Conservation (phyloP, 768 basidiomycete species). For the Phlebiopsis gigantea region DNA sequence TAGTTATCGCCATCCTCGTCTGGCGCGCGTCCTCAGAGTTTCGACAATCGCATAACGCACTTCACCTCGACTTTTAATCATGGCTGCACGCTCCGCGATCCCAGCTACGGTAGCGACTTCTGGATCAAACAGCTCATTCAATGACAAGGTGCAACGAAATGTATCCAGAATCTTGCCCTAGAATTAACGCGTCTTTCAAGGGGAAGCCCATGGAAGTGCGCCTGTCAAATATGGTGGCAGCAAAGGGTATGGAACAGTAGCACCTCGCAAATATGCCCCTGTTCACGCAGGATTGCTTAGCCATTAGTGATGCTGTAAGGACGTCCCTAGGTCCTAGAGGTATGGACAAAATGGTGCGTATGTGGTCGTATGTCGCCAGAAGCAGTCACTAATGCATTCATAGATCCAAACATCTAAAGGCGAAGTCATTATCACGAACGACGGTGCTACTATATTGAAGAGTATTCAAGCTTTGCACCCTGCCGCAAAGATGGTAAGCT, state of each 20-base stretch:
- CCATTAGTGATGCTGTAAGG: slow-evolving; percentile 95
- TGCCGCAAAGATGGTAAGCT: slow-evolving; percentile 91
- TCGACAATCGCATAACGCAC: slow-evolving; percentile 8
- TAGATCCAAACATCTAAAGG: slow-evolving; percentile 96
- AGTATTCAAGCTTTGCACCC: slow-evolving; percentile 96
- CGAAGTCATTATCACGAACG: slow-evolving; percentile 97
- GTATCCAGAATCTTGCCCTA: neutral
- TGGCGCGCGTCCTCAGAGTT: neutral
- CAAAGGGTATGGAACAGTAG: slow-evolving; percentile 65
- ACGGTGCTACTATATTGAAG: slow-evolving; percentile 96
- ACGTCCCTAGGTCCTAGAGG: slow-evolving; percentile 95
- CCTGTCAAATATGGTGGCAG: slow-evolving; percentile 95
- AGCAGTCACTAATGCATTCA: neutral
- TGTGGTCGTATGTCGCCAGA: neutral
- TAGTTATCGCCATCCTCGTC: neutral
- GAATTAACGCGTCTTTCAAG: slow-evolving; percentile 40
- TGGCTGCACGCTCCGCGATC: slow-evolving; percentile 25
- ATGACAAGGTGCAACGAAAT: slow-evolving; percentile 70
- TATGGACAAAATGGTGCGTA: slow-evolving; percentile 97
- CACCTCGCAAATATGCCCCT: slow-evolving; percentile 5
- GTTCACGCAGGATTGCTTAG: slow-evolving; percentile 33
- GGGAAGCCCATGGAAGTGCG: slow-evolving; percentile 98
- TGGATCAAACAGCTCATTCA: slow-evolving; percentile 48
- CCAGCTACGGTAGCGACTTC: slow-evolving; percentile 11
- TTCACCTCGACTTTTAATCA: slow-evolving; percentile 16